These are phyloP conservation scores for Coemansia sp. DNA, from an alignment of 192 early-diverging fungal species.

Conservation along the genomic window DNA sequence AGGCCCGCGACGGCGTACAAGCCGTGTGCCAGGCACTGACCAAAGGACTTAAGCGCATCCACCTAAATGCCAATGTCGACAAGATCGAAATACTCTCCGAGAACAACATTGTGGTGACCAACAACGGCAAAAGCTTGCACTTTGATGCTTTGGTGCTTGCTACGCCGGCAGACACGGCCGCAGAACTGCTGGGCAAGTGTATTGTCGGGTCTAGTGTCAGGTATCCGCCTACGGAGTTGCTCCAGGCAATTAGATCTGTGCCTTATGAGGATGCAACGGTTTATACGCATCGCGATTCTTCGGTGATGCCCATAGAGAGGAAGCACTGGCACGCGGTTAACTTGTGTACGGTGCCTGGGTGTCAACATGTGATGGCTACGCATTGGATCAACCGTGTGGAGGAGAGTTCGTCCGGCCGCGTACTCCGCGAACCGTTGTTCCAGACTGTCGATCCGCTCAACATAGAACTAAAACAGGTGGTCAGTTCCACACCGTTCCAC, in stretches of 20 bases:
- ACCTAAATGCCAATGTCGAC: conserved; percentile 15
- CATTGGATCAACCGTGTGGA: conserved; percentile 62
- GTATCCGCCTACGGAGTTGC: conserved; percentile 21
- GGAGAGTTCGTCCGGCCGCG: conserved; percentile 27
- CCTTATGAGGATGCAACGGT: conserved; percentile 46
- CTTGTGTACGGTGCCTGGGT: conserved; percentile 21
- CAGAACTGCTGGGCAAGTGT: conserved; percentile 9
- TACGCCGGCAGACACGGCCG: conserved; percentile 38
- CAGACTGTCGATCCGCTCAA: conserved; percentile 65
- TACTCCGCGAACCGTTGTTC: conserved; percentile 43
- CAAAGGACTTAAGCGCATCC: background rate
- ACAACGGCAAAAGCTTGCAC: conserved; percentile 8
- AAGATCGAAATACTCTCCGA: conserved; percentile 2
- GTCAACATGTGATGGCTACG: conserved; percentile 23
- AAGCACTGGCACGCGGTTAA: conserved; percentile 55
- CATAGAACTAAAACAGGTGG: conserved; percentile 33
- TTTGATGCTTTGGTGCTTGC: conserved; percentile 48
- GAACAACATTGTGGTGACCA: conserved; percentile 7
- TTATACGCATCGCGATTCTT: conserved; percentile 44
- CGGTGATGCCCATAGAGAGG: conserved; percentile 41
- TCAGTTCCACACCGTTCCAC: conserved; percentile 55
- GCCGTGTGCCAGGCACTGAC: conserved; percentile 38
- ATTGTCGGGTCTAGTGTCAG: background rate
- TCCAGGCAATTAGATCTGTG: conserved; percentile 38
- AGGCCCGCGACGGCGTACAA: conserved; percentile 39